phyloP scores from a whole-genome alignment of 768 basidiomycete genomes.

The Cytidiella melzeri region DNA sequence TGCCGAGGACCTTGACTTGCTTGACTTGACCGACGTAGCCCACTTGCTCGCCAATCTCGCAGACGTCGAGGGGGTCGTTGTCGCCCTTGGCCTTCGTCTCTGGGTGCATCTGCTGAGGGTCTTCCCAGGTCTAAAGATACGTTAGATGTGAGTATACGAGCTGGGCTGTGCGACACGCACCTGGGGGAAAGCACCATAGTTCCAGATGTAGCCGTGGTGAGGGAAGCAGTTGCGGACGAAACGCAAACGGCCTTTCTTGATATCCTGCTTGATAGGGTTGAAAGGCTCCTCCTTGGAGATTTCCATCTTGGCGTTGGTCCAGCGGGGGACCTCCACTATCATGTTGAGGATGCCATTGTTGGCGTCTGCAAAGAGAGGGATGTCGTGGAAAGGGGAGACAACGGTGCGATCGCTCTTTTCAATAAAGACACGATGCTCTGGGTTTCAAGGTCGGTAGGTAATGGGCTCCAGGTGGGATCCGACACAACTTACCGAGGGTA shows the following conservation, averaged over 20 bases:
- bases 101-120: conserved; percentile 76
- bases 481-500: conserved; percentile 81
- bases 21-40: conserved; percentile 97
- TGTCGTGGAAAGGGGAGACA: conserved; percentile 89
- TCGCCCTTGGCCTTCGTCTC: conserved; percentile 99
- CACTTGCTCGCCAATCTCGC: conserved; percentile 98
- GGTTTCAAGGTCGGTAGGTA: no score
- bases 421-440: conserved; percentile 94
- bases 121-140: conserved; percentile 87
- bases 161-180: no score
- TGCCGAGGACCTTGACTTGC: conserved; percentile 99
- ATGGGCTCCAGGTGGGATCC: no score
- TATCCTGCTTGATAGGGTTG: conserved; percentile 99
- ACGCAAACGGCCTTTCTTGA: conserved; percentile 93
- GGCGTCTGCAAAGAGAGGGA: conserved; percentile 96
- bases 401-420: conserved; percentile 77
- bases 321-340: conserved; percentile 96
- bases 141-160: background rate
- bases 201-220: conserved; percentile 99
- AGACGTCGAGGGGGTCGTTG: conserved; percentile 99
- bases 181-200: conserved; percentile 99
- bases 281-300: conserved; percentile 97
- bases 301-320: conserved; percentile 99
- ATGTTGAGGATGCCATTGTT: conserved; percentile 96
- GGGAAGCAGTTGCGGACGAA: conserved; percentile 99